Evolutionary conservation across 208 protist genomes (phyloP).

Genomic region (Naegleria fowleri): DNA sequence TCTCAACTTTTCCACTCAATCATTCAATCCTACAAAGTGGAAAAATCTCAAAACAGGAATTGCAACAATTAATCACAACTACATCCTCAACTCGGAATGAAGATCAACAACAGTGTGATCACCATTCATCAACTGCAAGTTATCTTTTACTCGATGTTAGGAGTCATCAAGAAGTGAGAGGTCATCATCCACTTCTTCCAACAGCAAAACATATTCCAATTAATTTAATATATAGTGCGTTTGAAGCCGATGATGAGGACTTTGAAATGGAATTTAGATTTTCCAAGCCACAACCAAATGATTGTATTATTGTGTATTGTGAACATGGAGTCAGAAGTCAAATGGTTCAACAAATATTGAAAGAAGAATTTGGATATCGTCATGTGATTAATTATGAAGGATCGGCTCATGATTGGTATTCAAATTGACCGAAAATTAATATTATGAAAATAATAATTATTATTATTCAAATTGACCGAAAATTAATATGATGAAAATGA

Average conservation of each 20-base stretch:
- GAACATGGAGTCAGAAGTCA: not conserved
- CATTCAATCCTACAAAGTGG: no score
- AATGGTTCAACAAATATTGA: not conserved
- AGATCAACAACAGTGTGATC: not conserved
- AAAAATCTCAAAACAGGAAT: no score
- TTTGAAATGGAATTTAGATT: not conserved
- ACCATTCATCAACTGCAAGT: not conserved
- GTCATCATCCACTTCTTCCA: not conserved
- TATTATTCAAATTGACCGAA: no score
- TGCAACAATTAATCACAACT: no score
- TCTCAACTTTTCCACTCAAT: no score
- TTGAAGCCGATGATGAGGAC: not conserved
- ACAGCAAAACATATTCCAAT: not conserved
- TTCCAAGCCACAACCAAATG: not conserved
- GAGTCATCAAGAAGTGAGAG: not conserved
- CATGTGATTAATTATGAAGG: conserved; percentile 9
- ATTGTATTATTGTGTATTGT: conserved; percentile 17
- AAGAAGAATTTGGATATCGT: not conserved
- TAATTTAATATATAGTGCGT: not conserved
- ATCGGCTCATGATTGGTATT: conserved; percentile 11
- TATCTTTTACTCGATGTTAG: not conserved
- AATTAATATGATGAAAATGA: no score
- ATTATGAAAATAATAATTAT: no score
- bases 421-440: no score
- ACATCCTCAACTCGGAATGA: no score